Conservation (phyloP, 495 filamentous ascomycete species). For the Lepidopterella palustris region DNA sequence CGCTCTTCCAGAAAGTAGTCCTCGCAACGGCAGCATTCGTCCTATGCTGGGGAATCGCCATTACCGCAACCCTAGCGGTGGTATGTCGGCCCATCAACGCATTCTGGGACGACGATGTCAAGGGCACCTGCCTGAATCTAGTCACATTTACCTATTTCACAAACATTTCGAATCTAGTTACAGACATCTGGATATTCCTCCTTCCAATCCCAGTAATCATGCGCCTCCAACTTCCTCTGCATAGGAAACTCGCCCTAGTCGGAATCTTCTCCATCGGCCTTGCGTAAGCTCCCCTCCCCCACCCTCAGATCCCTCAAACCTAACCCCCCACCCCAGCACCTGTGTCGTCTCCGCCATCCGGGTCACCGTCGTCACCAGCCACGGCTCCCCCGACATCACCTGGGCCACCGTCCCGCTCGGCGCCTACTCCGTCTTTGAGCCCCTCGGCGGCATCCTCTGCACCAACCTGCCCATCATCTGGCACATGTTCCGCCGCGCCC, state of each 20-base stretch:
- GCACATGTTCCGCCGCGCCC: constrained; percentile 20
- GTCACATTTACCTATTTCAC: constrained; percentile 22
- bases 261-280: constrained; percentile 41
- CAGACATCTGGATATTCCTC: constrained; percentile 50
- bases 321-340: constrained; percentile 30
- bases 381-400: constrained; percentile 39
- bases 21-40: constrained; percentile 19
- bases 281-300: constrained; percentile 22
- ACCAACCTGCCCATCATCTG: constrained; percentile 41
- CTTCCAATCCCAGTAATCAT: constrained; percentile 52
- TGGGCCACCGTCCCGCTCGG: constrained; percentile 40
- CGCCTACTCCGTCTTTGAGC: constrained; percentile 41
- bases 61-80: constrained; percentile 16
- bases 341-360: constrained; percentile 40
- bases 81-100: constrained; percentile 18
- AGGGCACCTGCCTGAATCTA: constrained; percentile 19
- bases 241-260: constrained; percentile 40
- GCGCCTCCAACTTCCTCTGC: constrained; percentile 43
- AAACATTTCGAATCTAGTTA: constrained; percentile 31
- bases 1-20: constrained; percentile 17
- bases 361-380: constrained; percentile 37
- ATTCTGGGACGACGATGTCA: constrained; percentile 20
- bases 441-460: constrained; percentile 42
- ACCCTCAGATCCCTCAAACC: background rate
- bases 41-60: constrained; percentile 20